Evolutionary conservation across 2,329 filamentous ascomycete genomes (phyloP), one percentile per base, ranked within the genome.

Genomic region (Aaosphaeria pasadenensis): DNA sequence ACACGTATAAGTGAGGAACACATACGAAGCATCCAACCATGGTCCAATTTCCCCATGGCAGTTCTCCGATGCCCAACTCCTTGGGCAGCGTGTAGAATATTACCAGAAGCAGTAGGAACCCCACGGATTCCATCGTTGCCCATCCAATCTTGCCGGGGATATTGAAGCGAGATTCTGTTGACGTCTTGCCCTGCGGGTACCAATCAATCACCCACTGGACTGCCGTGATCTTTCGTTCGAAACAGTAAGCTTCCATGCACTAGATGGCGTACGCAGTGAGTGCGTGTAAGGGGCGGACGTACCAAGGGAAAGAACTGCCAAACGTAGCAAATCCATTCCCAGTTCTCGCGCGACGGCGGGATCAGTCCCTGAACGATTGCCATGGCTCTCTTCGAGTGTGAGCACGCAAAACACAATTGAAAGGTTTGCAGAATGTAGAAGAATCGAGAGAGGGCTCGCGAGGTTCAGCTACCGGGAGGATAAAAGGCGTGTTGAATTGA

Each of bases 181-280:
- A 95, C 3, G 91, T 96, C 73, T 97, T 97, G 69, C 94, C 94
- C 76, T 92, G 90, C 44, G 89, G 89, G 69, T 96, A 94, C 80
- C 83, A 96, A 47, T 83, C 80, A 47, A 85, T 50, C 11, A 70
- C 13, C 86, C 87, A 95, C 82, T 96, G 91, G 24, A 82, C 44
- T 1, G 83, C 80, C 0, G 85, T 85, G 54, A 90, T 63, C 90
- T 95, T 41, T 13, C 28, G 28, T n/a, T 7, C 28, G 11, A 41
- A 11, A 40, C 24, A 17, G 11, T 33, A 11, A 30, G 32, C 33
- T 13, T 6, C 6, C 17, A 39, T 43, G 9, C 24, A 38, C 11
- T n/a, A 11, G 38, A 17, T 17, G 30, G n/a, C 33, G 39, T 17
- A 9, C 39, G 9, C 24, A n/a, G 17, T 28, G 9, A 7, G 3